Base-by-base conservation (phyloP, 345 rosid species). In the Garcia nutans region DNA sequence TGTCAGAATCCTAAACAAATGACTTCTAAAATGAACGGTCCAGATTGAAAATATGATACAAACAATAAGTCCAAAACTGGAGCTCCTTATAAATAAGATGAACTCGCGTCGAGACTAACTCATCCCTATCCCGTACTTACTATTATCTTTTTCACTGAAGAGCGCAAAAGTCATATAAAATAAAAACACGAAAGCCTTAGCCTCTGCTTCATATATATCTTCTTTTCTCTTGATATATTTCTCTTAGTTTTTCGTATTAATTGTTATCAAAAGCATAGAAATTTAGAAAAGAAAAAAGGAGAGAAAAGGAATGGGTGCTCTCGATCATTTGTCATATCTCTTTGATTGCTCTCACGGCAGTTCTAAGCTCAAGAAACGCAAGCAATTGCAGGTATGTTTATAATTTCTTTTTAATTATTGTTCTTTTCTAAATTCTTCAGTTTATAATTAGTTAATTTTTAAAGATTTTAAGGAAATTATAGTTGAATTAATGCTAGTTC, bases 291-390 rank as follows among this genome's bases (percentile, higher is more conserved):
- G 24, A 16, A 28, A 28, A 28, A 28, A 28, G 31, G 31, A 1
- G 13, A n/a, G n/a, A 1, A 22, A 19, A n/a, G 74, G 45, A 47
- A 91, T 96, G 99, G 99, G 98, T 26, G 94, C 80, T 84, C 84
- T 96, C 24, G 99, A 95, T 90, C 96, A 93, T 80, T 81, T 95
- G 63, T 86, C 97, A 13, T 12, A 93, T 77, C 80, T 89, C 77
- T 93, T 93, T 56, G 93, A 93, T 73, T 93, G 97, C 80, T 91
- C 99, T 7, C 8, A 65, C 71, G 87, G 86, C 37, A 47, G 90
- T 49, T 85, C 89, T 79, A 84, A 71, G 79, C 70, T 9, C 83
- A 93, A 78, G 88, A 88, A 83, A 80, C 89, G 87, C 76, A 91
- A 70, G 88, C 89, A 83, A 77, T 83, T 95, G 79, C 98, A 94